Evolutionary conservation across 495 filamentous ascomycete genomes (phyloP).

Genomic region (Massariosphaeria phaeospora): DNA sequence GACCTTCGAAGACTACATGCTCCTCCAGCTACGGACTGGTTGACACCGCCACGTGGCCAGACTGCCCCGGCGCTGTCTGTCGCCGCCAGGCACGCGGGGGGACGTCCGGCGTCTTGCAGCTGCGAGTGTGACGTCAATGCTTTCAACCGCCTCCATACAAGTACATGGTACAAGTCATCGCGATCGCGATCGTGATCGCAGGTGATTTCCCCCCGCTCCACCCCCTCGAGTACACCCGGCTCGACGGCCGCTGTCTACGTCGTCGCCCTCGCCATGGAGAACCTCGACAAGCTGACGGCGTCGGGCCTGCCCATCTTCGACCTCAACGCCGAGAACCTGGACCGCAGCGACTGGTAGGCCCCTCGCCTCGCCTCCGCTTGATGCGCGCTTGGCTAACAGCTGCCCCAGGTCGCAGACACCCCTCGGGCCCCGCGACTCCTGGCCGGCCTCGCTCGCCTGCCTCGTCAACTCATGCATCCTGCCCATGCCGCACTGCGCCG

Average conservation of each 20-base stretch:
- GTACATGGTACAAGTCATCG: too few relatives aligned
- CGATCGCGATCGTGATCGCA: too few relatives aligned
- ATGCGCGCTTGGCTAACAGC: background rate
- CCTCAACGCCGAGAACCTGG: slow-evolving; percentile 18
- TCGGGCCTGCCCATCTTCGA: slow-evolving; percentile 23
- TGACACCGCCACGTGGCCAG: too few relatives aligned
- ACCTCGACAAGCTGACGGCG: slow-evolving; percentile 20
- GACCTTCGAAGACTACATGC: too few relatives aligned
- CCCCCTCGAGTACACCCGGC: background rate
- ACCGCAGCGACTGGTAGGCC: slow-evolving; percentile 19
- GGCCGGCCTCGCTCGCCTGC: slow-evolving; percentile 32
- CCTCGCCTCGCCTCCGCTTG: background rate
- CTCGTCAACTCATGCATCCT: slow-evolving; percentile 29
- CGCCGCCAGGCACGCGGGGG: too few relatives aligned
- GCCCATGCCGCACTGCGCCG: slow-evolving; percentile 35
- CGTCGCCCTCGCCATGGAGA: slow-evolving; percentile 11
- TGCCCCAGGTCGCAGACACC: slow-evolving; percentile 26
- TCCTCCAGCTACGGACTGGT: too few relatives aligned
- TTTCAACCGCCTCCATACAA: too few relatives aligned
- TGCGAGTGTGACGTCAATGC: too few relatives aligned
- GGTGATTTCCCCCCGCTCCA: too few relatives aligned
- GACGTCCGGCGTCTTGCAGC: too few relatives aligned
- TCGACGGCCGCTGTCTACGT: background rate
- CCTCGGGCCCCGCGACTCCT: slow-evolving; percentile 32
- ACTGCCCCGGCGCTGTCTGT: too few relatives aligned